phyloP scores from a whole-genome alignment of 2,329 filamentous ascomycete genomes.

The Aspergillus latus region DNA sequence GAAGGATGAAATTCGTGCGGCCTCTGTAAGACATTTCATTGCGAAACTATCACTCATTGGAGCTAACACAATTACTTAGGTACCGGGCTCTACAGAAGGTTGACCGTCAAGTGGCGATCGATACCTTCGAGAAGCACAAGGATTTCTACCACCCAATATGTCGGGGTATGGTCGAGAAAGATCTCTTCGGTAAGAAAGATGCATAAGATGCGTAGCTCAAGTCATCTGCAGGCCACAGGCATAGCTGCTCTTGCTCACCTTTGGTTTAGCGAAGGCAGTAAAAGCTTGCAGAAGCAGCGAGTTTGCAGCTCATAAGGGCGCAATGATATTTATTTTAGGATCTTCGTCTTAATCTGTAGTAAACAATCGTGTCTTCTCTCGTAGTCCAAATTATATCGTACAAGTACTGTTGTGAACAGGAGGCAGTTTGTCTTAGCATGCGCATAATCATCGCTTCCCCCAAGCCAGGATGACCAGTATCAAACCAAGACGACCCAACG shows the following conservation, averaged over 20 bases:
- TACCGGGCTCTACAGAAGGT: constrained; percentile 71
- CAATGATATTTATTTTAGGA: background rate
- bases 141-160: constrained; percentile 98
- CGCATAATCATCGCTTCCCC: too few species aligned
- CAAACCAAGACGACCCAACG: background rate
- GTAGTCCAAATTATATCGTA: background rate
- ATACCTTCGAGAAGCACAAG: constrained; percentile 82
- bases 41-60: background rate
- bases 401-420: background rate
- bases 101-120: constrained; percentile 70
- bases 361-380: constrained; percentile 2
- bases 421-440: too few species aligned
- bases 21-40: constrained; percentile 60
- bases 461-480: too few species aligned
- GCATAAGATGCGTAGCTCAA: background rate
- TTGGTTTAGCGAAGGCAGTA: too few species aligned
- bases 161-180: constrained; percentile 80
- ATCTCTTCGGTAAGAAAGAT: constrained; percentile 57
- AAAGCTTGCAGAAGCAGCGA: too few species aligned
- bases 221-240: background rate
- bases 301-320: too few species aligned
- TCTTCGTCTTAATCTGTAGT: background rate
- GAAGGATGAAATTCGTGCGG: constrained; percentile 95
- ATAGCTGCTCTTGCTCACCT: too few species aligned
- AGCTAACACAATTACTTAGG: constrained; percentile 25